Evolutionary conservation across 768 basidiomycete species (phyloP).

Genomic region (Hortiboletus flavorubellus): DNA sequence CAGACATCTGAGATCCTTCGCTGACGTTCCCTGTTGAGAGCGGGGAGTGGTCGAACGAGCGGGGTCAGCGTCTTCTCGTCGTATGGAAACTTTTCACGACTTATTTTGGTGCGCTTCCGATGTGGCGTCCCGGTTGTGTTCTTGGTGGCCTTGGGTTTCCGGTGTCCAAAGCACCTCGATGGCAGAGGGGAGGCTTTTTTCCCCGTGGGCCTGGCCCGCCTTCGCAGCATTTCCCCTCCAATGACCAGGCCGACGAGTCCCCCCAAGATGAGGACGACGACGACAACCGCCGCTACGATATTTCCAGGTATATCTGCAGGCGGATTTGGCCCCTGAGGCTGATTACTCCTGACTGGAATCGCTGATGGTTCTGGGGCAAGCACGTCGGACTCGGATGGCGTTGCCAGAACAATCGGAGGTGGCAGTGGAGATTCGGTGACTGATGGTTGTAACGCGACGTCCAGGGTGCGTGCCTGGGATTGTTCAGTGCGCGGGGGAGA

Average conservation of each 20-base stretch:
- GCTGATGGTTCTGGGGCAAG: constrained; percentile 7
- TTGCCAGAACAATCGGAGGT: not conserved
- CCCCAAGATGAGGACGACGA: constrained; percentile 27
- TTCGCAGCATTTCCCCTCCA: constrained; percentile 27
- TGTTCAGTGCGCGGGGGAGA: not conserved
- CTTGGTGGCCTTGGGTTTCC: constrained; percentile 5
- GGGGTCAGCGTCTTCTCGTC: constrained; percentile 14
- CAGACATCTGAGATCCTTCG: constrained; percentile 18
- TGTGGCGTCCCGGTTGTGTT: not conserved
- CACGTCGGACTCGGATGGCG: constrained; percentile 3
- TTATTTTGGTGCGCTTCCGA: not conserved
- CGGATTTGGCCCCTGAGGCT: constrained; percentile 3
- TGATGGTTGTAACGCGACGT: constrained; percentile 8
- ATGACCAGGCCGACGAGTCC: constrained; percentile 25
- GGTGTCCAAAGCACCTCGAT: not conserved
- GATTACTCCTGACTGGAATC: not conserved
- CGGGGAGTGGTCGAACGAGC: constrained; percentile 14
- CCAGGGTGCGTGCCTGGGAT: constrained; percentile 6
- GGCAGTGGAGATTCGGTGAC: constrained; percentile 1
- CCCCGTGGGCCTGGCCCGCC: constrained; percentile 3
- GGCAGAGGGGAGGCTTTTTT: not conserved
- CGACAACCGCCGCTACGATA: constrained; percentile 18
- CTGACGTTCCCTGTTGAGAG: constrained; percentile 9
- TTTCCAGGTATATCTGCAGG: constrained; percentile 16
- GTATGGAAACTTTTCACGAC: constrained; percentile 6